These are phyloP conservation scores for Aspergillus pseudoglaucus DNA, from an alignment of 2,329 filamentous ascomycete genomes.

Conservation along the genomic window DNA sequence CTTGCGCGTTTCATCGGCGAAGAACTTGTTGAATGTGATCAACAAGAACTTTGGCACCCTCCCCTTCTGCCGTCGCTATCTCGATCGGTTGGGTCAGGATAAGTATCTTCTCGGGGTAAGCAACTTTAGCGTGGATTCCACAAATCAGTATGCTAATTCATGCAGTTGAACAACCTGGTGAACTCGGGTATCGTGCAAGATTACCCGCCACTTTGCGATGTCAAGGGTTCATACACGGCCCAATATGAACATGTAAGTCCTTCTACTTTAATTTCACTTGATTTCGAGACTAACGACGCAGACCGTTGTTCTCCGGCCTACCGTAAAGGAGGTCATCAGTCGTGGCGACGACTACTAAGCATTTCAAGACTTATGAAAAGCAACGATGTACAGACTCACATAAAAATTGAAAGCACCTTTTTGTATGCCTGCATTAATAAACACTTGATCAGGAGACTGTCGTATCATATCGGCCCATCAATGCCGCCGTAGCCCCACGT, in stretches of 20 bases:
- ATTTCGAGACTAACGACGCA: conserved; percentile 27
- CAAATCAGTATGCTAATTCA: conserved; percentile 20
- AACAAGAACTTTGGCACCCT: conserved; percentile 95
- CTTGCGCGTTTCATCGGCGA: conserved; percentile 72
- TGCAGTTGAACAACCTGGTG: conserved; percentile 77
- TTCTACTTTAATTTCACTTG: background rate
- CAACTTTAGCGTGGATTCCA: conserved; percentile 6
- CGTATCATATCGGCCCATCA: conserved; percentile 9
- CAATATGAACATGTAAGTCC: conserved; percentile 85
- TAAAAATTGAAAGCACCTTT: background rate
- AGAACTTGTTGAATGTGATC: conserved; percentile 78
- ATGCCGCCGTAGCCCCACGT: conserved; percentile 29
- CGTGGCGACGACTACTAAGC: conserved; percentile 74
- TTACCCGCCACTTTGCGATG: conserved; percentile 82
- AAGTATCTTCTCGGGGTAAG: conserved; percentile 85
- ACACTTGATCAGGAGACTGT: conserved; percentile 1
- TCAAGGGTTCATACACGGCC: conserved; percentile 90
- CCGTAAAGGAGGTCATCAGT: conserved; percentile 80
- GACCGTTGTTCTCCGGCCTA: conserved; percentile 72
- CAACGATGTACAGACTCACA: background rate
- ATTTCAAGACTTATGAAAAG: background rate
- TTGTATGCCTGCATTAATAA: background rate
- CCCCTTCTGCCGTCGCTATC: conserved; percentile 82
- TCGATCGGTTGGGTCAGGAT: conserved; percentile 88
- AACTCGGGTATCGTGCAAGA: conserved; percentile 77